phyloP scores from a whole-genome alignment of 2,329 filamentous ascomycete genomes.

The Paraconiothyrium sp. region DNA sequence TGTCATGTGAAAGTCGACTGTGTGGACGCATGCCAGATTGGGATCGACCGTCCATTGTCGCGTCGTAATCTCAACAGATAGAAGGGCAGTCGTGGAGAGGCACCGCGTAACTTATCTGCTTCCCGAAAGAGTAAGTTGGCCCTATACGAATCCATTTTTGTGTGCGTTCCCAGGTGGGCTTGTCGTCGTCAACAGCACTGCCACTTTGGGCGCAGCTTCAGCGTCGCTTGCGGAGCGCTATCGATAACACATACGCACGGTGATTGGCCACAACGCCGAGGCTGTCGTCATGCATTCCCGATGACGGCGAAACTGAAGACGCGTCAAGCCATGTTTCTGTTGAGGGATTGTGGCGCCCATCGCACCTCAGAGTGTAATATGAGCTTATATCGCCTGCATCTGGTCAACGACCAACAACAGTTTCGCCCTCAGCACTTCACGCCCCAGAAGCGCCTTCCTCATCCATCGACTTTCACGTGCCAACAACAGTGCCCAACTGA shows the following conservation, averaged over 20 bases:
- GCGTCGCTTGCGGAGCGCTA: not conserved
- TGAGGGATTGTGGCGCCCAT: conserved; percentile 1
- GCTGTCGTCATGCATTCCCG: conserved; percentile 5
- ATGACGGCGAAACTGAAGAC: conserved; percentile 11
- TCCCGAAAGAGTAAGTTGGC: not conserved
- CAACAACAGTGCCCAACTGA: not conserved
- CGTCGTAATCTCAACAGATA: not conserved
- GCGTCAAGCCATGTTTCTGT: conserved; percentile 13
- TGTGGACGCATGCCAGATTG: too few relatives aligned
- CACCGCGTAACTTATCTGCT: not conserved
- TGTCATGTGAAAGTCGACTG: not conserved
- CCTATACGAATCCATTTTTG: not conserved
- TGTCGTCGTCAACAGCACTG: conserved; percentile 2
- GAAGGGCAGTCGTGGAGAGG: not conserved
- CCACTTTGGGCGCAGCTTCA: not conserved
- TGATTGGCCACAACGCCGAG: conserved; percentile 2
- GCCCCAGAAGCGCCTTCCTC: not conserved
- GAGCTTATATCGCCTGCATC: not conserved
- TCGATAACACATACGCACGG: not conserved
- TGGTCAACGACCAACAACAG: not conserved
- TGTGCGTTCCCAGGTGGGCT: not conserved
- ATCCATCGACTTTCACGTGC: not conserved
- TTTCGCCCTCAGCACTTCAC: conserved; percentile 1
- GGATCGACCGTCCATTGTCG: not conserved
- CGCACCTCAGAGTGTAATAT: not conserved